These are phyloP conservation scores for Domatiomyces globalis DNA, from an alignment of 2,329 filamentous ascomycete species.

Conservation along the genomic window DNA sequence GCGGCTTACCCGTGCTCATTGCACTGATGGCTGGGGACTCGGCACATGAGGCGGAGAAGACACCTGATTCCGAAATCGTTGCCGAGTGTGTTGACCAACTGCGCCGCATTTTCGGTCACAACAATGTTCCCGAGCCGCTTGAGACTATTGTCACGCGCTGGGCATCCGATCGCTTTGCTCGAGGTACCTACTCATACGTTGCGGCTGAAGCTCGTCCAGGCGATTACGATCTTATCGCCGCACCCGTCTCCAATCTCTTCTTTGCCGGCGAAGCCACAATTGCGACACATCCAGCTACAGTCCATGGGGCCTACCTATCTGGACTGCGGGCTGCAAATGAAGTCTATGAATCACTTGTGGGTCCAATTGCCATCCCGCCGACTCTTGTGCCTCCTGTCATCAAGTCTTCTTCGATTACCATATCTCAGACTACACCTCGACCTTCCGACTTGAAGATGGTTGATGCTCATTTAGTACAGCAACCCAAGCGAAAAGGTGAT, in stretches of 20 bases:
- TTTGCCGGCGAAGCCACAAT: slow-evolving; percentile 97
- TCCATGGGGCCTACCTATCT: slow-evolving; percentile 90
- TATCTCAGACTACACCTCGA: not conserved
- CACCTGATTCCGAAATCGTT: slow-evolving; percentile 61
- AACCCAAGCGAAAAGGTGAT: slow-evolving; percentile 19
- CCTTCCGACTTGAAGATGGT: slow-evolving; percentile 25
- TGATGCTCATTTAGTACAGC: slow-evolving; percentile 14
- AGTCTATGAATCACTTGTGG: slow-evolving; percentile 64
- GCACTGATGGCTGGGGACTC: slow-evolving; percentile 94
- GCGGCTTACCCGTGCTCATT: slow-evolving; percentile 72
- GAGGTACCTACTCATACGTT: slow-evolving; percentile 90
- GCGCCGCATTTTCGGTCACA: slow-evolving; percentile 54
- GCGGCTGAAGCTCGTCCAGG: slow-evolving; percentile 66
- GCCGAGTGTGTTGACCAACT: slow-evolving; percentile 68
- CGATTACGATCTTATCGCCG: slow-evolving; percentile 88
- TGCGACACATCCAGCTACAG: slow-evolving; percentile 87
- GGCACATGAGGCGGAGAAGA: slow-evolving; percentile 71
- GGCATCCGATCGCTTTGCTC: slow-evolving; percentile 80
- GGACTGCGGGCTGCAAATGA: slow-evolving; percentile 81
- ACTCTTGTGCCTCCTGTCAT: slow-evolving; percentile 48
- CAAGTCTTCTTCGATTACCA: slow-evolving; percentile 6
- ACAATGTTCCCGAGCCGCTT: slow-evolving; percentile 56
- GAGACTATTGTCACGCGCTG: slow-evolving; percentile 87
- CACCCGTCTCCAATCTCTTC: slow-evolving; percentile 68
- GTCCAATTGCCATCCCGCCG: slow-evolving; percentile 60